Conservation (phyloP, 1,284 basidiomycete species). For the Ganoderma multipileum region DNA sequence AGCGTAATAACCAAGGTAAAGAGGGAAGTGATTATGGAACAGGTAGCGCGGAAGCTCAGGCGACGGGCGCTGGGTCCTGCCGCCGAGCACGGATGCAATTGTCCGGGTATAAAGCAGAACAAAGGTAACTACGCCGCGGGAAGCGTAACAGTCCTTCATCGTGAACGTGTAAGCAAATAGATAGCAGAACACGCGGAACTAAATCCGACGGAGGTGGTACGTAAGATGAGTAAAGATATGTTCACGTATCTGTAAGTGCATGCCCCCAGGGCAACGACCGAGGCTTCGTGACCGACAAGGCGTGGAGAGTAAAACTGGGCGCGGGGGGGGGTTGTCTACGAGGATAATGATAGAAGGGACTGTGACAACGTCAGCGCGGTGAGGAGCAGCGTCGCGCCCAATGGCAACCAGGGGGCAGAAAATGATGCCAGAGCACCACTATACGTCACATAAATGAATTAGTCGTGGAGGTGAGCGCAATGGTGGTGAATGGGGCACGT, state of each 20-base stretch:
- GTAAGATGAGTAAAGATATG: neutral
- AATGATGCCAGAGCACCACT: conserved; percentile 16
- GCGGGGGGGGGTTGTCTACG: conserved; percentile 19
- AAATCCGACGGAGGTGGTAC: conserved; percentile 9
- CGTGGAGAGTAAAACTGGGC: neutral
- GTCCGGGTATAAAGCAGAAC: conserved; percentile 27
- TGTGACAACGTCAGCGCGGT: conserved; percentile 13
- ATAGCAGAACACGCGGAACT: neutral
- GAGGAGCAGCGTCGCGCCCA: conserved; percentile 16
- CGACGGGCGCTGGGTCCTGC: conserved; percentile 1
- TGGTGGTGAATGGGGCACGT: conserved; percentile 20
- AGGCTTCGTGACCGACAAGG: neutral
- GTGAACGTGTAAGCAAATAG: neutral
- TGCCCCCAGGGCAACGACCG: neutral
- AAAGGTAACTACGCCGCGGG: conserved; percentile 22
- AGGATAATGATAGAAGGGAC: conserved; percentile 25
- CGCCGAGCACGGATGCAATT: conserved; percentile 16
- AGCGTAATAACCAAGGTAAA: conserved; percentile 2
- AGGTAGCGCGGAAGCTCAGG: neutral
- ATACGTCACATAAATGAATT: neutral
- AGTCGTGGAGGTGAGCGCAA: neutral
- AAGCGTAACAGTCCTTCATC: conserved; percentile 1
- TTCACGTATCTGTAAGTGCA: neutral
- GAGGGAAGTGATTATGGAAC: neutral
- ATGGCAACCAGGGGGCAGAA: conserved; percentile 16